Evolutionary conservation across 768 basidiomycete species (phyloP).

Genomic region (Calocybe cyanea): DNA sequence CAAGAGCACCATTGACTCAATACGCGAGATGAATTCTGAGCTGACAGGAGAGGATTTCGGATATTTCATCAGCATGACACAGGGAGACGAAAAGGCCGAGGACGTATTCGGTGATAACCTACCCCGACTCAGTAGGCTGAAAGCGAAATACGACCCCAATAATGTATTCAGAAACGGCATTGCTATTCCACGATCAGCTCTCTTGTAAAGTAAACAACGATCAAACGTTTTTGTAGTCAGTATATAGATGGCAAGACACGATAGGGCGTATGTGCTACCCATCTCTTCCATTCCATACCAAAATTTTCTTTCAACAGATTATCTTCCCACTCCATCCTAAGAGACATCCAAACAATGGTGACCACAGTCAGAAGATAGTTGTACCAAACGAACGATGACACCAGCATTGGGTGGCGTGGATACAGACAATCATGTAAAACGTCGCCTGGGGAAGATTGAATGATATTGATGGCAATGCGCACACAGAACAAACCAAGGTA

Average conservation of each 20-base stretch:
- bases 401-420: neutral
- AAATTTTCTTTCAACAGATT: constrained; percentile 10
- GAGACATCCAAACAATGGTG: constrained; percentile 7
- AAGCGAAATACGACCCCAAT: constrained; percentile 28
- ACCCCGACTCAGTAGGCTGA: constrained; percentile 20
- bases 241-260: constrained; percentile 7
- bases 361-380: neutral
- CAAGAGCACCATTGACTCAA: neutral
- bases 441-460: neutral
- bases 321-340: constrained; percentile 7
- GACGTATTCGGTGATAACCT: constrained; percentile 25
- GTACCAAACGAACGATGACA: neutral
- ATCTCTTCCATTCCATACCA: neutral
- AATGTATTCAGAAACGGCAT: constrained; percentile 17
- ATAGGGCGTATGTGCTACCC: constrained; percentile 7
- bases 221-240: neutral
- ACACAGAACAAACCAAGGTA: constrained; percentile 8
- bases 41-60: constrained; percentile 3
- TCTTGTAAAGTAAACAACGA: neutral
- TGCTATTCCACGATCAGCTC: neutral
- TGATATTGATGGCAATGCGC: neutral
- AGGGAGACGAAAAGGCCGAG: constrained; percentile 20
- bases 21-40: constrained; percentile 8
- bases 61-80: constrained; percentile 15
- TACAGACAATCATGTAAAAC: constrained; percentile 1